These are phyloP conservation scores for Zasmidium cellare DNA, from an alignment of 2,329 filamentous ascomycete species.

Conservation along the genomic window DNA sequence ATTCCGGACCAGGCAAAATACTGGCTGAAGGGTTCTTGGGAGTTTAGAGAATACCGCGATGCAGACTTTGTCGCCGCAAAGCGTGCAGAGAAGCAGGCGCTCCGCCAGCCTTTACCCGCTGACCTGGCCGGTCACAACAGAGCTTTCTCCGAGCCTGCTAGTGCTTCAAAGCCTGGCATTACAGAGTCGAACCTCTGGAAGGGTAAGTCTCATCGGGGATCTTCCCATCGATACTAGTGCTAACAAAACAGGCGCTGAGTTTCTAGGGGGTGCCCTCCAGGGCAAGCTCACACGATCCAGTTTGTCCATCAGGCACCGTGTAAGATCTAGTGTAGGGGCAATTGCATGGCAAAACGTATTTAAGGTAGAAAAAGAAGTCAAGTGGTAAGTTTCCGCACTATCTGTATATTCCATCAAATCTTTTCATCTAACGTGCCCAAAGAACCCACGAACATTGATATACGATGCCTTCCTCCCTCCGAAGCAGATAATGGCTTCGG, in stretches of 20 bases:
- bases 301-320: neutral
- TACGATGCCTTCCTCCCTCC: too few relatives aligned
- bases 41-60: neutral
- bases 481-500: too few relatives aligned
- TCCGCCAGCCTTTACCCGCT: neutral
- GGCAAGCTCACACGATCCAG: neutral
- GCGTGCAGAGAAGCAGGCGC: neutral
- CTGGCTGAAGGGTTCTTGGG: neutral
- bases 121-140: neutral
- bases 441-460: too few relatives aligned
- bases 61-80: neutral
- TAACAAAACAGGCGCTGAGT: neutral
- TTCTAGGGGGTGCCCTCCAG: neutral
- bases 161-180: too few relatives aligned
- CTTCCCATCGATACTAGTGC: neutral
- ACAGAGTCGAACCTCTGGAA: neutral
- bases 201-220: neutral
- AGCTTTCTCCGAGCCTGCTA: neutral
- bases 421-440: neutral
- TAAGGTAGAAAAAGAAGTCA: neutral
- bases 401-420: neutral
- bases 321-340: neutral
- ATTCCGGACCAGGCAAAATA: neutral
- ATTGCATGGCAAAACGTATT: neutral
- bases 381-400: neutral